A percentile compares a stretch with the other conserved stretches of the same genome.
Conservation (phyloP, 257 asterid genomes). For the Linaria vulgaris region DNA sequence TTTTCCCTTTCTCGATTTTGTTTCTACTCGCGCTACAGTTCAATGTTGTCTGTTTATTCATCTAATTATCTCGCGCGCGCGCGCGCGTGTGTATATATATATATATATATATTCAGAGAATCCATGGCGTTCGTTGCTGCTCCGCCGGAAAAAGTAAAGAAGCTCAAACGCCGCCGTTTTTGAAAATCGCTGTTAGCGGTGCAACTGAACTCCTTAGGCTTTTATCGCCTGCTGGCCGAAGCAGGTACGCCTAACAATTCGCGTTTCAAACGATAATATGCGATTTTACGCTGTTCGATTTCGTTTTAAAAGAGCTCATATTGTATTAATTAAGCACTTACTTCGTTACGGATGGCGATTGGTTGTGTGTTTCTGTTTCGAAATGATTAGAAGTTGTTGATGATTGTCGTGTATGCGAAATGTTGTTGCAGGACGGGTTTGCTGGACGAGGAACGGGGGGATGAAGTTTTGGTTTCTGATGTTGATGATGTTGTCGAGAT, state of each 20-base stretch:
- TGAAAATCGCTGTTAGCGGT: slow-evolving; percentile 62
- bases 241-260: too few species aligned
- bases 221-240: slow-evolving; percentile 32
- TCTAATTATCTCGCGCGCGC: too few species aligned
- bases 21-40: neutral
- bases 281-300: neutral
- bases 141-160: slow-evolving; percentile 35
- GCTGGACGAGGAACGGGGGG: slow-evolving; percentile 27
- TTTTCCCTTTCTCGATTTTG: neutral
- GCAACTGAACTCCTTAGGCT: slow-evolving; percentile 65
- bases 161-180: slow-evolving; percentile 48
- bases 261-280: too few species aligned
- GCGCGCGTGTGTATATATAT: too few species aligned
- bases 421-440: slow-evolving; percentile 40
- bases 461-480: slow-evolving; percentile 40
- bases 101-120: slow-evolving; percentile 31
- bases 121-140: slow-evolving; percentile 46
- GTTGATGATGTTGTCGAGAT: slow-evolving; percentile 54
- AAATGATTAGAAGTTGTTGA: neutral
- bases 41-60: neutral
- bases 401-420: slow-evolving; percentile 4
- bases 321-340: too few species aligned
- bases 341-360: too few species aligned
- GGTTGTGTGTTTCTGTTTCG: neutral
- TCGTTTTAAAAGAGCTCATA: too few species aligned